Base-by-base conservation (phyloP, 495 filamentous ascomycete species). In the Neurospora terricola region DNA sequence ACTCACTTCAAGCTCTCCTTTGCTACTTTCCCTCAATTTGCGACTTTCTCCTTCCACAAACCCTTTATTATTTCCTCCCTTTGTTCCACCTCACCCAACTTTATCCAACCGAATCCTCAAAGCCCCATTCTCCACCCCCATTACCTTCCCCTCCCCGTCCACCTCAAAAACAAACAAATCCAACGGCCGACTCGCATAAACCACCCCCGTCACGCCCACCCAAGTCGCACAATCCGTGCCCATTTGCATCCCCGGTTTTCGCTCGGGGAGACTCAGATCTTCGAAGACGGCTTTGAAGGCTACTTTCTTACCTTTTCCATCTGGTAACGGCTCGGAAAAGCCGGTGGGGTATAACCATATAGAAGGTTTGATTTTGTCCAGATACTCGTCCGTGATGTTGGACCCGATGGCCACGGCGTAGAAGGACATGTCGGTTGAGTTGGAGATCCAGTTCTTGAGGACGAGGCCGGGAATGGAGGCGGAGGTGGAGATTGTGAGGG, bases 361-460 rank as follows among this genome's bases (percentile, higher is more conserved):
- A 14, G 59, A 73, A 2, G 78, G 78, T 16, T 73, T 48, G 27
- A 79, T 71, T 14, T 69, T 70, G 76, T 81, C 54, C 70, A 81
- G 27, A 69, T 81, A 81, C 1, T 75, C 73, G 9, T 70, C 16
- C 0, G 73, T 72, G 12, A 82, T 66, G 48, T 81, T 81, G 42
- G 75, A 74, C 23, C 73, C 75, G 23, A 81, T 75, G 12, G 77
- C 83, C 7, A 82, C 76, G 0, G 78, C 76, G 18, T 79, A 72
- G 70, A 78, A 76, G 30, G 83, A 70, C 69, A 86, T 77, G 70
- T 85, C 79, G 5, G 84, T 86, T 34, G 85, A 81, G 74, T 88
- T 87, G 77, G 81, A 84, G 59, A 87, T 79, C 84, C 85, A 89
- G 34, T 77, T 71, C 1, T 77, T 74, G 30, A 89, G 78, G 12